phyloP scores from a whole-genome alignment of 768 basidiomycete genomes.

The Crassisporium funariophilum region DNA sequence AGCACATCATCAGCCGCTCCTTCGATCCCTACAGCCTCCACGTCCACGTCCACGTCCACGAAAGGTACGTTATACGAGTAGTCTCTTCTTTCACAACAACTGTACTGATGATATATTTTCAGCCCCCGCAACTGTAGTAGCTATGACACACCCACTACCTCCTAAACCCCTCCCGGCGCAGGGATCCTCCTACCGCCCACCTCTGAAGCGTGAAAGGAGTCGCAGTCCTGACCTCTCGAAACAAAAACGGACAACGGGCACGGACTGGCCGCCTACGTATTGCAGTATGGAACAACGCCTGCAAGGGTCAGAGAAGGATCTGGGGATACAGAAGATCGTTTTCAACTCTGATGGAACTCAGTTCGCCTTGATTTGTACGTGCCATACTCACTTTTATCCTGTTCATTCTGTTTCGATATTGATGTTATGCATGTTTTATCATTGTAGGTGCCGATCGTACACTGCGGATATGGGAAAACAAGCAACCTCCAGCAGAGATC shows the following conservation, averaged over 20 bases:
- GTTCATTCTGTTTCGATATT: not conserved
- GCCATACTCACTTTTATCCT: not conserved
- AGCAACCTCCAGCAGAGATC: slow-evolving; percentile 44
- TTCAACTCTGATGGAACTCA: slow-evolving; percentile 56
- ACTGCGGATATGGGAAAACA: slow-evolving; percentile 64
- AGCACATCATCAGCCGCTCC: not conserved
- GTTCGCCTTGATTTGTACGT: slow-evolving; percentile 62
- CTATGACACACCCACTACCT: slow-evolving; percentile 32
- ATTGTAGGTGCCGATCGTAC: slow-evolving; percentile 55
- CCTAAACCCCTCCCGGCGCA: slow-evolving; percentile 27
- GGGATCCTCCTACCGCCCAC: slow-evolving; percentile 24
- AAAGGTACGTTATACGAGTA: too few relatives aligned
- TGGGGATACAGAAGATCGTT: slow-evolving; percentile 48
- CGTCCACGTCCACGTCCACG: too few relatives aligned
- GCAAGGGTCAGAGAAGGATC: slow-evolving; percentile 47
- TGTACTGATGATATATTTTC: not conserved
- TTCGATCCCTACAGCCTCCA: too few relatives aligned
- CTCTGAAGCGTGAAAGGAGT: slow-evolving; percentile 40
- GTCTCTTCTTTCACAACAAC: too few relatives aligned
- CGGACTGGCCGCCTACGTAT: slow-evolving; percentile 51
- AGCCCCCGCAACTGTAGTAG: slow-evolving; percentile 1
- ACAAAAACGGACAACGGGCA: slow-evolving; percentile 28
- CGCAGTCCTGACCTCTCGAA: slow-evolving; percentile 18
- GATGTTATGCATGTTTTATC: slow-evolving; percentile 3
- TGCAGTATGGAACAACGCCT: slow-evolving; percentile 39